phyloP scores from a whole-genome alignment of 2,329 filamentous ascomycete genomes.

The Penicillium hordei region DNA sequence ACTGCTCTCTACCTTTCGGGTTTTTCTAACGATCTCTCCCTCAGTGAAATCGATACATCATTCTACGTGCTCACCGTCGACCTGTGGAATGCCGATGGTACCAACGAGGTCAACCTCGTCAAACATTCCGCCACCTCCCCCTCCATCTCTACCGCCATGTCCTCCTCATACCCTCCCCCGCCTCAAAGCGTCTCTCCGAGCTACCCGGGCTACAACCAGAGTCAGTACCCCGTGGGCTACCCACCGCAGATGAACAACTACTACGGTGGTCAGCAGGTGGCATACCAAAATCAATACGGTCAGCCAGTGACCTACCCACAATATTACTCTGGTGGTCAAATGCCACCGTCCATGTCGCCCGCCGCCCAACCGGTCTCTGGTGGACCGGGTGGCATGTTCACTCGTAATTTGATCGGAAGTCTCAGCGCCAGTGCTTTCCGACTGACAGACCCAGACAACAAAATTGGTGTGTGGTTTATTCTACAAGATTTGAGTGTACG shows the following conservation, averaged over 20 bases:
- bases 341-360: constrained; percentile 39
- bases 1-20: not conserved
- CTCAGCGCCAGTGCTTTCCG: constrained; percentile 84
- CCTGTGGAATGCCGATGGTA: constrained; percentile 63
- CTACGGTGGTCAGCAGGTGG: constrained; percentile 36
- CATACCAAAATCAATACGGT: constrained; percentile 38
- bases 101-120: constrained; percentile 67
- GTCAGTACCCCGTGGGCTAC: constrained; percentile 42
- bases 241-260: constrained; percentile 39
- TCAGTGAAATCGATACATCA: constrained; percentile 66
- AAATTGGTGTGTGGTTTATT: constrained; percentile 93
- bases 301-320: constrained; percentile 35
- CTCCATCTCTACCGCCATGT: constrained; percentile 77
- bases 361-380: constrained; percentile 36
- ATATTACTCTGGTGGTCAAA: constrained; percentile 32
- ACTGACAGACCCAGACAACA: constrained; percentile 73
- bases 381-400: constrained; percentile 79
- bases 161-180: constrained; percentile 67
- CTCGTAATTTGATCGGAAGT: constrained; percentile 90
- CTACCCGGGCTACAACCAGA: constrained; percentile 39
- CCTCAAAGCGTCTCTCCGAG: constrained; percentile 41
- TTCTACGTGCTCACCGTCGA: constrained; percentile 70
- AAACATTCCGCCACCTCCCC: constrained; percentile 65
- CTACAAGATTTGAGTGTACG: constrained; percentile 92
- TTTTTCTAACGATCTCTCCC: not conserved